Percentiles rank a stretch among this genome's conserved stretches.
Evolutionary conservation across 805 yeast genomes (phyloP).

Genomic region (Tetrapisispora arboricola): DNA sequence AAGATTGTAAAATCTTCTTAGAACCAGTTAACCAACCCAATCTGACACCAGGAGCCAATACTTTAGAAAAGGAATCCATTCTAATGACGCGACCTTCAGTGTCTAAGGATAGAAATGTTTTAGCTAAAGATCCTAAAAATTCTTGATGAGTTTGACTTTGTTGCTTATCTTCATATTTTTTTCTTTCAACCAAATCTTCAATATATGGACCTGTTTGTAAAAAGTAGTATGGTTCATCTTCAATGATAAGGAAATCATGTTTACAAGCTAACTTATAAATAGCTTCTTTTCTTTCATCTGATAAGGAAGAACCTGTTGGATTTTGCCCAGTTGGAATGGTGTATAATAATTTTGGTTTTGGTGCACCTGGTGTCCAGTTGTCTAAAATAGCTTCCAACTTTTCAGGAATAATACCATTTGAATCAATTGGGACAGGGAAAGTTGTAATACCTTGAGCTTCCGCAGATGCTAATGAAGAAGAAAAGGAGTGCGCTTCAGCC

Average conservation of each 20-base stretch:
- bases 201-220: conserved; percentile 82
- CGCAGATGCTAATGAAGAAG: conserved; percentile 78
- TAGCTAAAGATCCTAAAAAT: conserved; percentile 56
- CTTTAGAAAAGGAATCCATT: conserved; percentile 84
- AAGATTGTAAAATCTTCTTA: conserved; percentile 49
- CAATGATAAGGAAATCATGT: conserved; percentile 78
- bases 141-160: conserved; percentile 43
- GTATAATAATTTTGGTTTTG: conserved; percentile 79
- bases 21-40: conserved; percentile 85
- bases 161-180: conserved; percentile 5
- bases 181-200: conserved; percentile 31
- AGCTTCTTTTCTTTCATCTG: conserved; percentile 62
- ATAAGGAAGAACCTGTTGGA: conserved; percentile 88
- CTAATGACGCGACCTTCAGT: conserved; percentile 83
- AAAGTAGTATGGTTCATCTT: conserved; percentile 97
- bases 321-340: conserved; percentile 95
- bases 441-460: conserved; percentile 58
- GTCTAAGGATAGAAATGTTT: conserved; percentile 67
- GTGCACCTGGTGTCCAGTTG: conserved; percentile 54
- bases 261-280: conserved; percentile 72
- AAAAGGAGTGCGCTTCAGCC: conserved; percentile 73
- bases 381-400: conserved; percentile 50
- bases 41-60: conserved; percentile 84
- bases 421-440: conserved; percentile 71
- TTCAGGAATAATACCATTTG: conserved; percentile 67